These are phyloP conservation scores for Mikania micrantha DNA, from an alignment of 129 eudicot species.

Conservation along the genomic window DNA sequence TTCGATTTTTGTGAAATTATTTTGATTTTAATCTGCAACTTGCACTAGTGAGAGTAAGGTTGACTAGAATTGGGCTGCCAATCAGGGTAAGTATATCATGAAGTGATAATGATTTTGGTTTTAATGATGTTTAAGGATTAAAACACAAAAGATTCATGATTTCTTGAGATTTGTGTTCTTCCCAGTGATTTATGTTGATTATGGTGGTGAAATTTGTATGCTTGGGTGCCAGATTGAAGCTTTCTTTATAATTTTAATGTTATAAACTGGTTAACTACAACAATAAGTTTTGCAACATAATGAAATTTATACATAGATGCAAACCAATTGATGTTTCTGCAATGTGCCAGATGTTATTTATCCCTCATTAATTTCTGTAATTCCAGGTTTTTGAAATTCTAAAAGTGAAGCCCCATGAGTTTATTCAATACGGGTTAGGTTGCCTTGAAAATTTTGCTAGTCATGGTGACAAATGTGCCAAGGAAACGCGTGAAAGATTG, in stretches of 20 bases:
- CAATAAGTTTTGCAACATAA: not conserved
- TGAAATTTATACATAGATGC: not conserved
- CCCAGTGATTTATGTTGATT: not conserved
- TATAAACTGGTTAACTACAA: not conserved
- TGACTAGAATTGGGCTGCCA: not conserved
- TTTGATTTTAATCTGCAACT: not conserved
- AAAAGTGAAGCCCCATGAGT: constrained; percentile 75
- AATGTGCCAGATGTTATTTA: not conserved
- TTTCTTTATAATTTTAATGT: constrained; percentile 1
- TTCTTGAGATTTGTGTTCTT: not conserved
- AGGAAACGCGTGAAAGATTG: constrained; percentile 65
- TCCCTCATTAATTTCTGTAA: not conserved
- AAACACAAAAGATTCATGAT: not conserved
- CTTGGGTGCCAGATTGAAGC: not conserved
- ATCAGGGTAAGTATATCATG: not conserved
- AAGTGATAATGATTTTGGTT: not conserved
- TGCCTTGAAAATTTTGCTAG: constrained; percentile 80
- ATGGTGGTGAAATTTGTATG: not conserved
- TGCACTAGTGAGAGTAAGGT: constrained; percentile 1
- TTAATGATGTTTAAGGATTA: not conserved
- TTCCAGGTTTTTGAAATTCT: constrained; percentile 73
- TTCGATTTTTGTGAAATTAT: not conserved
- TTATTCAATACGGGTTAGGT: constrained; percentile 71
- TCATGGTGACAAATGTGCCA: constrained; percentile 78
- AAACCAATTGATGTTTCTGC: not conserved